Conservation (phyloP, 495 filamentous ascomycete species). For the Podospora australis region DNA sequence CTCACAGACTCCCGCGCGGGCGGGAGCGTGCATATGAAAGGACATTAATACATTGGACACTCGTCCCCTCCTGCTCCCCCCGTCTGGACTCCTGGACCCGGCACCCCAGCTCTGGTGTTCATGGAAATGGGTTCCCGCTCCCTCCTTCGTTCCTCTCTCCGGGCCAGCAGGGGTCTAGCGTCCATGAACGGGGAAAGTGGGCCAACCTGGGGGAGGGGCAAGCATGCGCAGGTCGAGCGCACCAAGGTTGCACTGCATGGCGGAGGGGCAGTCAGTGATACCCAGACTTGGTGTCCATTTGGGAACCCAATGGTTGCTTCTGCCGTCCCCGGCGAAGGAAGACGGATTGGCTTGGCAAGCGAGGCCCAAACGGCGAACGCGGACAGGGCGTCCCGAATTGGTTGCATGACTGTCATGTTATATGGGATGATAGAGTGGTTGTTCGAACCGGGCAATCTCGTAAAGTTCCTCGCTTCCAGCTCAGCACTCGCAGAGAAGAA, state of each 20-base stretch:
- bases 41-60: neutral
- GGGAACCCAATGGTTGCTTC: neutral
- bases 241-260: constrained; percentile 2
- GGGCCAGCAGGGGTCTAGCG: neutral
- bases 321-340: neutral
- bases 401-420: neutral
- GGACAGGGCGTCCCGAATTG: constrained; percentile 5
- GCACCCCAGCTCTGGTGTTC: too few relatives aligned
- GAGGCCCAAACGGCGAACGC: constrained; percentile 10
- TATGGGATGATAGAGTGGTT: neutral
- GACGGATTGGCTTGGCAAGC: neutral
- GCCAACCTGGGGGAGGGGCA: constrained; percentile 6
- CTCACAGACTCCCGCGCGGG: neutral
- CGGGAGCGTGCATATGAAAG: constrained; percentile 2
- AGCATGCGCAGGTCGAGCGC: neutral
- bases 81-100: too few relatives aligned
- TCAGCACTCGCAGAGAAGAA: neutral
- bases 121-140: too few relatives aligned
- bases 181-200: neutral
- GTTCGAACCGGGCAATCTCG: neutral
- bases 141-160: neutral
- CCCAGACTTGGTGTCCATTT: neutral
- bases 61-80: too few relatives aligned
- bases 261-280: neutral
- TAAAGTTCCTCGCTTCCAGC: constrained; percentile 3